A percentile compares a stretch with the other conserved stretches of the same genome.
These are phyloP conservation scores for Coniferiporia sulphurascens DNA, from an alignment of 1,284 basidiomycete genomes.

Conservation along the genomic window DNA sequence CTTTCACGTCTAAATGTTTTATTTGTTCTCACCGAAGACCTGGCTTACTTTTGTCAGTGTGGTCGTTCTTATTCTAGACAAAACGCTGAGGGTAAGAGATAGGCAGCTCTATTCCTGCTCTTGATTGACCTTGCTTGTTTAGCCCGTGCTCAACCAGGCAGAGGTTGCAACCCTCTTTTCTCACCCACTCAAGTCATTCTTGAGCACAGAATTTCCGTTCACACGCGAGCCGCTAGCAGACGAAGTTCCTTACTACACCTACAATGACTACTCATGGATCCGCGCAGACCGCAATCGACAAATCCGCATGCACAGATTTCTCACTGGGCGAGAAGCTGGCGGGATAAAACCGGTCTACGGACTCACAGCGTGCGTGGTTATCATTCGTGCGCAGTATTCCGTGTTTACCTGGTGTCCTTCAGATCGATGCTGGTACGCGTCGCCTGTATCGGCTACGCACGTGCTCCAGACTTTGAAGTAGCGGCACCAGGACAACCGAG, in stretches of 20 bases:
- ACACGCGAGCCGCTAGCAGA: conserved; percentile 40
- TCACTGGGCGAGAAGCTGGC: conserved; percentile 75
- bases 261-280: conserved; percentile 13
- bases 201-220: conserved; percentile 59
- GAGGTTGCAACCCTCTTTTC: conserved; percentile 81
- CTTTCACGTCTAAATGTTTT: conserved; percentile 12
- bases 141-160: conserved; percentile 74
- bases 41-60: conserved; percentile 44
- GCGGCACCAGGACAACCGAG: conserved; percentile 50
- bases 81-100: conserved; percentile 51
- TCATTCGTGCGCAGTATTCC: not conserved
- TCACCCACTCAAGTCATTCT: conserved; percentile 71
- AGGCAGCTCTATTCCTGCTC: not conserved
- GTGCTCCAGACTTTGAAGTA: conserved; percentile 59
- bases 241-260: conserved; percentile 14
- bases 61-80: conserved; percentile 76
- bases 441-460: conserved; percentile 63
- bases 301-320: conserved; percentile 66
- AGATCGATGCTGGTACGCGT: conserved; percentile 70
- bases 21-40: not conserved
- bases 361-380: conserved; percentile 65
- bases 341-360: conserved; percentile 82
- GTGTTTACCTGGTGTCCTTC: not conserved
- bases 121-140: conserved; percentile 12
- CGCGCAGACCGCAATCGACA: conserved; percentile 1